A percentile compares a stretch with the other conserved stretches of the same genome.
These are phyloP conservation scores for Euphrasia confusa DNA, from an alignment of 257 asterid species.

Conservation along the genomic window DNA sequence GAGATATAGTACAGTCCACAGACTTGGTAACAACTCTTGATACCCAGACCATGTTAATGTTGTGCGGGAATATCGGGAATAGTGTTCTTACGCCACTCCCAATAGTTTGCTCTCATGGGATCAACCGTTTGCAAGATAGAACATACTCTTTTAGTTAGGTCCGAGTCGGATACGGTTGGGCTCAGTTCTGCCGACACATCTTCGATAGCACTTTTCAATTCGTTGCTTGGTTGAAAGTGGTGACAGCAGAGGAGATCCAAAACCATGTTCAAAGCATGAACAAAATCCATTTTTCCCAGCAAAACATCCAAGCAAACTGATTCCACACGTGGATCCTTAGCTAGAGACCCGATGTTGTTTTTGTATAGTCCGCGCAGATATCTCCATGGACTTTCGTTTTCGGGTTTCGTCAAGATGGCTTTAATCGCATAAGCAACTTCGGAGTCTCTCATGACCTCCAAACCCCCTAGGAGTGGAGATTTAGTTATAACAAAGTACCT, in stretches of 20 bases:
- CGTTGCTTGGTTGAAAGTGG: constrained; percentile 47
- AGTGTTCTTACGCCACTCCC: constrained; percentile 80
- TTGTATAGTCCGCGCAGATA: constrained; percentile 81
- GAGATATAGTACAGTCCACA: background rate
- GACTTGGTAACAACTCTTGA: background rate
- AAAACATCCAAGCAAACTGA: constrained; percentile 62
- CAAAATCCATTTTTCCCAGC: constrained; percentile 34
- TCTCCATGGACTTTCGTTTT: constrained; percentile 93
- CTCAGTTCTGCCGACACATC: constrained; percentile 30
- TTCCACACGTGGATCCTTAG: constrained; percentile 56
- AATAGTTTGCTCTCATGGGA: constrained; percentile 73
- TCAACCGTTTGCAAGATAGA: constrained; percentile 55
- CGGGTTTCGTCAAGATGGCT: constrained; percentile 67
- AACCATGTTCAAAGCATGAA: constrained; percentile 68
- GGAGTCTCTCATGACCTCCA: constrained; percentile 58
- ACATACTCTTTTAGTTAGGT: constrained; percentile 41
- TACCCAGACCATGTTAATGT: constrained; percentile 6
- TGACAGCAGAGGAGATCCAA: constrained; percentile 67
- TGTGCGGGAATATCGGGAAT: constrained; percentile 27
- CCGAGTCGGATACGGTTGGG: constrained; percentile 24
- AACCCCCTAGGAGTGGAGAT: constrained; percentile 81
- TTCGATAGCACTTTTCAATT: constrained; percentile 48
- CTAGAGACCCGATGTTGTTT: constrained; percentile 41
- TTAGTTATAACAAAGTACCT: constrained; percentile 71
- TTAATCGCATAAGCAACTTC: constrained; percentile 70